A percentile compares a stretch with the other conserved stretches of the same genome.
Evolutionary conservation across 1,284 basidiomycete species (phyloP).

Genomic region (Leccinum fuscescens): DNA sequence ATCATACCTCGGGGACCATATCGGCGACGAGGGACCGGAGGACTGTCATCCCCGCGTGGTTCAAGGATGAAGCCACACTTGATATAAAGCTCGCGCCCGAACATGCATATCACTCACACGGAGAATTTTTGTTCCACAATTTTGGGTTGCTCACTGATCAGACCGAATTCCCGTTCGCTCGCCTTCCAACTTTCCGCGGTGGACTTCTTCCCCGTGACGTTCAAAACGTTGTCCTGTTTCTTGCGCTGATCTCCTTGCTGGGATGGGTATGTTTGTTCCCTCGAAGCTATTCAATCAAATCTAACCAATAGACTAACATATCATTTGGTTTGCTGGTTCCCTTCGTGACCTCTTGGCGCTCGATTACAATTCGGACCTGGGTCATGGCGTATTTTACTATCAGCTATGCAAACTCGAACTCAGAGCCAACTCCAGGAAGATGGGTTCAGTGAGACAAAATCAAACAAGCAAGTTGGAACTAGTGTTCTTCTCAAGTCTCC

Average conservation of each 20-base stretch:
- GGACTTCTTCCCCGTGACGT: neutral
- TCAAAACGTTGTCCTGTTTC: neutral
- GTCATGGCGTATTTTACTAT: neutral
- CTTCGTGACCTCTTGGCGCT: neutral
- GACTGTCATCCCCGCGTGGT: constrained; percentile 1
- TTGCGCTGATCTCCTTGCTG: neutral
- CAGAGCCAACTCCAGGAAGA: neutral
- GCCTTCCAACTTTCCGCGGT: neutral
- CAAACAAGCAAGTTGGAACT: neutral
- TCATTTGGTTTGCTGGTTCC: neutral
- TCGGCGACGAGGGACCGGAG: neutral
- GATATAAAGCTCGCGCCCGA: constrained; percentile 8
- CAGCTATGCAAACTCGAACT: neutral
- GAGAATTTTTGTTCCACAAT: neutral
- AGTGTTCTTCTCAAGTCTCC: neutral
- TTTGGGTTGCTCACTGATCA: neutral
- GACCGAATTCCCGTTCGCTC: neutral
- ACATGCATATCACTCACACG: neutral
- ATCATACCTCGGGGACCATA: neutral
- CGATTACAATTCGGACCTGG: neutral
- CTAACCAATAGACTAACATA: neutral
- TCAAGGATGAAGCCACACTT: constrained; percentile 9
- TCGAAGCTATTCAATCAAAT: neutral
- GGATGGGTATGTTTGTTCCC: neutral
- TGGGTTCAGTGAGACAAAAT: neutral